phyloP scores from a whole-genome alignment of 1,284 basidiomycete genomes.

The Porodaedalea pini region DNA sequence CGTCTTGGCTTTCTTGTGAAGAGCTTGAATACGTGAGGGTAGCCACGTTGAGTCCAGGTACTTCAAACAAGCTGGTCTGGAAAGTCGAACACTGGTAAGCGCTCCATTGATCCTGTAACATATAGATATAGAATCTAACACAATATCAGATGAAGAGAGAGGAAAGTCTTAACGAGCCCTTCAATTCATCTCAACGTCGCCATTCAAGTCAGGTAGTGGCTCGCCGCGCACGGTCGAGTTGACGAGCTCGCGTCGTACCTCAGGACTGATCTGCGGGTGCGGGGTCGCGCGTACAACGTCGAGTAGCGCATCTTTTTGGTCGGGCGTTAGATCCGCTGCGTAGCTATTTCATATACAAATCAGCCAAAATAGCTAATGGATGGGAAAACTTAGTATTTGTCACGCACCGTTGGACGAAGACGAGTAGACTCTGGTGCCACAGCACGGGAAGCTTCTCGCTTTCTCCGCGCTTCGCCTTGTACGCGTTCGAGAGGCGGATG shows the following conservation, averaged over 20 bases:
- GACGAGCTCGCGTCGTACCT: slow-evolving; percentile 85
- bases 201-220: slow-evolving; percentile 50
- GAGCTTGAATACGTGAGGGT: too few relatives aligned
- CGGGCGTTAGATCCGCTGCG: slow-evolving; percentile 92
- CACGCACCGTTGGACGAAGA: slow-evolving; percentile 87
- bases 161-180: background rate
- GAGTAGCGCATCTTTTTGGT: slow-evolving; percentile 96
- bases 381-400: too few relatives aligned
- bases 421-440: slow-evolving; percentile 97
- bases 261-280: slow-evolving; percentile 86
- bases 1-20: too few relatives aligned
- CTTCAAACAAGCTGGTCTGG: too few relatives aligned
- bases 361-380: too few relatives aligned
- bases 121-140: background rate
- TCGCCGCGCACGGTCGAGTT: slow-evolving; percentile 71
- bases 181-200: slow-evolving; percentile 53
- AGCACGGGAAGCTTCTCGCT: slow-evolving; percentile 85
- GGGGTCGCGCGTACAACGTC: slow-evolving; percentile 87
- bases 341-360: slow-evolving; percentile 54
- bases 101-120: too few relatives aligned
- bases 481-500: slow-evolving; percentile 89
- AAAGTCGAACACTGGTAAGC: too few relatives aligned
- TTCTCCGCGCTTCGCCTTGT: slow-evolving; percentile 66
- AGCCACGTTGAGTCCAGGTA: too few relatives aligned
- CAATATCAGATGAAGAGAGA: background rate